Evolutionary conservation across 805 yeast genomes (phyloP), one percentile per base, ranked within the genome.

Genomic region (Teunomyces stri): DNA sequence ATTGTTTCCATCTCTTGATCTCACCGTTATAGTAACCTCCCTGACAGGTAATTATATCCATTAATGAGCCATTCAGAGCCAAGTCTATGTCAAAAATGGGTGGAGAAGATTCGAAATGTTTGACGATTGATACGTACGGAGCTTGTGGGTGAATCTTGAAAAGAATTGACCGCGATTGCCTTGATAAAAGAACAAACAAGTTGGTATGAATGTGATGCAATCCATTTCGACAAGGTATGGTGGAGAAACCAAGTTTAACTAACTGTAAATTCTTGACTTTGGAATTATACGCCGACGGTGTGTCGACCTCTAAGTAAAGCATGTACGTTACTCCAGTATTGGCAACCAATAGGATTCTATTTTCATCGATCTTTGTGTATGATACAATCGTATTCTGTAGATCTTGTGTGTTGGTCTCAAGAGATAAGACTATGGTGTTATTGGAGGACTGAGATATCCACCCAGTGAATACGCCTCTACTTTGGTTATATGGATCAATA

Each of bases 1-100:
- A 4, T 5, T n/a, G n/a, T 6, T 15, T 37, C 12, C n/a, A 31
- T 16, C 25, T 30, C 6, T 30, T n/a, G 6, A 64, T 49, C 42
- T 70, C 72, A 1, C 72, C 70, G 40, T 65, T 59, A 21, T 66
- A 59, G 47, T 64, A 62, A 1, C 72, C 72, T 11, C 74, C 74
- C 43, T 64, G 70, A 36, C 69, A 62, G 11, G 62, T 45, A 15
- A 61, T 48, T 4, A 67, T 12, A 3, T 51, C 50, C n/a, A 20
- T 12, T 2, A 43, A 35, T 6, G 22, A 25, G 18, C 49, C 46
- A 2, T 45, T 38, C 1, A 40, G 44, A 15, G 37, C 25, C 2
- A 52, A 38, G 20, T 54, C 54, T 10, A 69, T 38, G 41, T 61
- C 63, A 15, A 70, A 46, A 5, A 70, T 47, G 2, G 75, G 74